A percentile compares a stretch with the other conserved stretches of the same genome.
Conservation (phyloP, 768 basidiomycete genomes). For the Cyclocybe cylindracea region DNA sequence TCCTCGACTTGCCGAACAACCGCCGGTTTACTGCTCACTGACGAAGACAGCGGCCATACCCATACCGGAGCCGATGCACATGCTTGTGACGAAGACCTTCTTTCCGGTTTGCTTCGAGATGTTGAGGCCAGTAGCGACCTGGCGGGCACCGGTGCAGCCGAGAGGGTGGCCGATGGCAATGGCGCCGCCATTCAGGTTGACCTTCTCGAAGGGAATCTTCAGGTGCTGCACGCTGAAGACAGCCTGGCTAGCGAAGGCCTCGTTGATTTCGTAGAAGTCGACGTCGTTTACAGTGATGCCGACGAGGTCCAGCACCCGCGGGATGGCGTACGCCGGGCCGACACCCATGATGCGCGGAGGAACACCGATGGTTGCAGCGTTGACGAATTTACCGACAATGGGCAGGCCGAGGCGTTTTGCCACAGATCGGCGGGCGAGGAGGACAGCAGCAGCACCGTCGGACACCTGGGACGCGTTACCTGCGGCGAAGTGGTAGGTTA, state of each 20-base stretch:
- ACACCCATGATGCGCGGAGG: slow-evolving; percentile 90
- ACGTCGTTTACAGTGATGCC: slow-evolving; percentile 71
- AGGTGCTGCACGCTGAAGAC: slow-evolving; percentile 72
- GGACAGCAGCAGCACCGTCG: slow-evolving; percentile 89
- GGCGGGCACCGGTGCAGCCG: slow-evolving; percentile 84
- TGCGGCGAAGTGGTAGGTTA: slow-evolving; percentile 9
- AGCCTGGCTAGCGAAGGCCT: slow-evolving; percentile 86
- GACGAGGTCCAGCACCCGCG: slow-evolving; percentile 64
- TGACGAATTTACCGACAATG: slow-evolving; percentile 83
- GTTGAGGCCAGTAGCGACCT: slow-evolving; percentile 82
- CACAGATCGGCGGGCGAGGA: slow-evolving; percentile 77
- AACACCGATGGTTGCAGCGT: slow-evolving; percentile 71
- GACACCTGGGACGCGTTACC: slow-evolving; percentile 89
- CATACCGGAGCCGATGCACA: slow-evolving; percentile 93
- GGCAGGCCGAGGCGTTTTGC: slow-evolving; percentile 86
- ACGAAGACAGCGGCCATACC: slow-evolving; percentile 89
- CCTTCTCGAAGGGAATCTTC: slow-evolving; percentile 72
- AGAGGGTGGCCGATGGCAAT: slow-evolving; percentile 91
- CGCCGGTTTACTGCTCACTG: slow-evolving; percentile 76
- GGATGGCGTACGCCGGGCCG: slow-evolving; percentile 88
- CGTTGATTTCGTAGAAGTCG: slow-evolving; percentile 92
- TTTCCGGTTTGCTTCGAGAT: slow-evolving; percentile 76
- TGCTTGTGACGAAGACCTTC: slow-evolving; percentile 84
- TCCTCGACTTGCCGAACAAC: background rate
- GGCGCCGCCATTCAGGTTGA: slow-evolving; percentile 86